Conservation (phyloP, 768 basidiomycete genomes). For the Asterophora parasitica region DNA sequence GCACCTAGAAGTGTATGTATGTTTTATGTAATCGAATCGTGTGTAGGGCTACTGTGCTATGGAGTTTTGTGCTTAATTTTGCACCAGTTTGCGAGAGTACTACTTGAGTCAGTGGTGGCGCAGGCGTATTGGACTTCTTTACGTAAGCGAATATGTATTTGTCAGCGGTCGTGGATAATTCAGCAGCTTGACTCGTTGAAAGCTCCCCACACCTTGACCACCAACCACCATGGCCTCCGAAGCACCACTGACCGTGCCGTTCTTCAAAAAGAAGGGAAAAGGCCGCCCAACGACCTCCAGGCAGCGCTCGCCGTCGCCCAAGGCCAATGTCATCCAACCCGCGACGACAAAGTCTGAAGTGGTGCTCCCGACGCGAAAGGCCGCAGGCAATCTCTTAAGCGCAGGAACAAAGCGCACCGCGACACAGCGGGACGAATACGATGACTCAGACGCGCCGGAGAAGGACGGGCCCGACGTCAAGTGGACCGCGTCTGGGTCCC, state of each 20-base stretch:
- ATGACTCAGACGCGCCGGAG: slow-evolving; percentile 44
- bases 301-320: slow-evolving; percentile 69
- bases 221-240: slow-evolving; percentile 35
- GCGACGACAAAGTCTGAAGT: slow-evolving; percentile 62
- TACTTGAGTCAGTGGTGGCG: too few relatives aligned
- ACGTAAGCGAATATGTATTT: slow-evolving; percentile 1
- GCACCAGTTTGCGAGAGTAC: too few relatives aligned
- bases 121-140: neutral
- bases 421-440: slow-evolving; percentile 62
- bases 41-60: too few relatives aligned
- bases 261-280: slow-evolving; percentile 83
- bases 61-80: too few relatives aligned
- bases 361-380: slow-evolving; percentile 70
- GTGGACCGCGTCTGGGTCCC: slow-evolving; percentile 75
- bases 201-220: neutral
- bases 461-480: slow-evolving; percentile 67
- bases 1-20: too few relatives aligned
- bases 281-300: slow-evolving; percentile 72
- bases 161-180: slow-evolving; percentile 2
- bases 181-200: neutral
- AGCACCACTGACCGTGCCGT: slow-evolving; percentile 57
- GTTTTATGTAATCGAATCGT: too few relatives aligned
- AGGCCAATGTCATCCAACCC: slow-evolving; percentile 10
- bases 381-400: slow-evolving; percentile 61
- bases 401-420: slow-evolving; percentile 45